These are phyloP conservation scores for Zea mays DNA, from an alignment of 176 grass and related monocot genomes.

Conservation along the genomic window Zm-B73-REFERENCE-NAM-5.0 NC_050102.1:170205501-170206000, in stretches of 20 bases:
- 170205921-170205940: neutral
- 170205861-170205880: neutral
- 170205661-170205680: neutral
- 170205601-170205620: neutral
- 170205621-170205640: neutral
- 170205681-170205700: neutral
- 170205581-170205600: neutral
- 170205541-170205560: neutral
- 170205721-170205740: constrained; percentile 9
- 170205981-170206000: neutral
- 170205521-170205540: neutral
- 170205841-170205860: neutral
- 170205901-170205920: neutral
- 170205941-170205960: neutral
- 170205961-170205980: neutral
- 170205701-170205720: constrained; percentile 13
- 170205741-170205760: neutral
- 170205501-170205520: neutral
- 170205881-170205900: neutral
- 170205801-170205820: neutral
- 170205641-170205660: neutral
- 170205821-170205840: neutral
- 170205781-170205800: neutral
- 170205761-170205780: neutral
- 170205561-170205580: neutral